Evolutionary conservation across 345 rosid genomes (phyloP), one percentile per base, ranked within the genome.

Genomic region (Turritis glabra): DNA sequence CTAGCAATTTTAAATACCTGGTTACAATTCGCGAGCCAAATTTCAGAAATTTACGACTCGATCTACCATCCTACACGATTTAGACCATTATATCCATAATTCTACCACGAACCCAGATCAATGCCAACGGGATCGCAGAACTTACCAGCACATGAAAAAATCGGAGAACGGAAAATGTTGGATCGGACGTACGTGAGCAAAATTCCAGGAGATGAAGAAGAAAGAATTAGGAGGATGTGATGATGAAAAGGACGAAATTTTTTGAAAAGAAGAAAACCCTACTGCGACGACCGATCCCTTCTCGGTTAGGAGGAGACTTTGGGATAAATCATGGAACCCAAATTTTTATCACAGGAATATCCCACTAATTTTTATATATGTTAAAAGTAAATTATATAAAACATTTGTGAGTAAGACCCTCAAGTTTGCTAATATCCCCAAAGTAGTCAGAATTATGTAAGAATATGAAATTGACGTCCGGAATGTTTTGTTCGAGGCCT

Each of bases 81-180:
- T 5, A 15, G 3, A 27, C 38, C 8, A 44, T 21, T 19, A 27
- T 64, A 64, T 41, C 25, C 8, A 46, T 13, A 17, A 55, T 17
- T 55, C 23, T 5, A 75, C 26, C 5, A 52, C 8, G 15, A 69
- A 70, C 66, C 43, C 65, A 61, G 32, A 76, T 69, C 26, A 70
- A 64, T 54, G 53, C 57, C 35, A 62, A 30, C 19, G 26, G n/a
- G 37, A 69, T 54, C 59, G 27, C 15, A 46, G 25, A 76, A 47
- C 71, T 76, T 63, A 76, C 80, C 71, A 46, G 59, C 71, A 76
- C 32, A 54, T 7, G 48, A 38, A 19, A 35, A 54, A 55, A 37
- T 46, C 37, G 13, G 40, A 35, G 59, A 43, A 46, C 27, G n/a
- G 13, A 30, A 8, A 63, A 51, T 15, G 8, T 54, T 35, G 23